These are phyloP conservation scores for Daldinia decipiens DNA, from an alignment of 495 filamentous ascomycete species.

Conservation along the genomic window DNA sequence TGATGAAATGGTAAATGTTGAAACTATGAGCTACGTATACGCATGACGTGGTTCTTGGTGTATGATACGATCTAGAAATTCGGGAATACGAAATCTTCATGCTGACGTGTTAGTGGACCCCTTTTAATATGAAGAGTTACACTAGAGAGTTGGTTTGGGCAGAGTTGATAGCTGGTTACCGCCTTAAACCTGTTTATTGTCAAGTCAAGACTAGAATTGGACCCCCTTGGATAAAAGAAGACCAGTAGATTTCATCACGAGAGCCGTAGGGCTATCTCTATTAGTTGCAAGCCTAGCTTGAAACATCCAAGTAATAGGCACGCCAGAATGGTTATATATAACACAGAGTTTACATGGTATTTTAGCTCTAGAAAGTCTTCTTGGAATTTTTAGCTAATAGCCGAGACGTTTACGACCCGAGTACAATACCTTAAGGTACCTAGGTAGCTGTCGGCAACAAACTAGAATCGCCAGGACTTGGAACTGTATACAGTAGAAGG, in stretches of 20 bases:
- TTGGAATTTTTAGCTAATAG: background rate
- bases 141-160: background rate
- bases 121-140: conserved; percentile 3
- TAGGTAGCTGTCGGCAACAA: no score
- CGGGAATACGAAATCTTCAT: background rate
- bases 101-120: background rate
- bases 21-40: background rate
- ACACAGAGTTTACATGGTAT: background rate
- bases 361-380: background rate
- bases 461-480: background rate
- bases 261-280: background rate
- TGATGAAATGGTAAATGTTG: conserved; percentile 33
- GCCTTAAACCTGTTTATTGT: background rate
- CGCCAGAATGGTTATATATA: background rate
- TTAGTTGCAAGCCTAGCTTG: background rate
- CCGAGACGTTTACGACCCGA: no score
- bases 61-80: background rate
- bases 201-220: background rate
- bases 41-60: background rate
- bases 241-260: background rate
- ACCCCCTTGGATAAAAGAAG: background rate
- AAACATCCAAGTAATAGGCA: background rate
- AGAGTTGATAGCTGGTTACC: background rate
- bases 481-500: background rate
- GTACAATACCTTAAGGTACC: no score